Base-by-base conservation (phyloP, 495 filamentous ascomycete genomes). In the Neurospora sp. region DNA sequence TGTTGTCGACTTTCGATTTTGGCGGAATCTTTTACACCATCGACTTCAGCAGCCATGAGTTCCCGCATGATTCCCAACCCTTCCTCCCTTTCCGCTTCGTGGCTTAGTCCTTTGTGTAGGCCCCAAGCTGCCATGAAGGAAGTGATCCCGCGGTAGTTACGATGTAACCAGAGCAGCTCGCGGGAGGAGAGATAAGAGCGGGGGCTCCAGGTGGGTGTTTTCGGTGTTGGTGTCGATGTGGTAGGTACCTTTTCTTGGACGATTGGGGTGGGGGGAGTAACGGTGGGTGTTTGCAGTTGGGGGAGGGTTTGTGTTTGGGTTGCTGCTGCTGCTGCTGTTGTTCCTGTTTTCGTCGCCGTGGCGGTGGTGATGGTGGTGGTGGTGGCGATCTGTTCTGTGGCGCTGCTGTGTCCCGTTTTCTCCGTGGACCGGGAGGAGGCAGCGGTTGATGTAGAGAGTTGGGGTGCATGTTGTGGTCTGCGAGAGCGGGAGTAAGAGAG, bases 121-220 rank as follows among this genome's bases (percentile, higher is more conserved):
- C 84, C 84, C 84, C 84, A 85, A 0, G 83, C 83, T 35, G 74
- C 70, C 5, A 85, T 73, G 31, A 85, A 85, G 1, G 77, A 76
- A 0, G 80, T 81, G 40, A 84, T 81, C 0, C 83, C 84, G 10
- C 81, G 78, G 73, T 85, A 85, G 72, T 85, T 80, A 10, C 66
- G 71, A 62, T 85, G 84, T 39, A 85, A 71, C 83, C 83, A 85
- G n/a, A n/a, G n/a, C n/a, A n/a, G n/a, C n/a, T n/a, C n/a, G n/a
- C n/a, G n/a, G n/a, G n/a, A n/a, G n/a, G n/a, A n/a, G n/a, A n/a
- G n/a, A n/a, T n/a, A n/a, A n/a, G n/a, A n/a, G n/a, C 54, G 23
- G 27, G 54, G 27, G 2, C 11, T 3, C 54, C 54, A 62, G 12
- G 11, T 35, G 0, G 54, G 27, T 0, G 23, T 62, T 31, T 11